phyloP scores from a whole-genome alignment of 2,329 filamentous ascomycete genomes.

The Trichophyton simii region DNA sequence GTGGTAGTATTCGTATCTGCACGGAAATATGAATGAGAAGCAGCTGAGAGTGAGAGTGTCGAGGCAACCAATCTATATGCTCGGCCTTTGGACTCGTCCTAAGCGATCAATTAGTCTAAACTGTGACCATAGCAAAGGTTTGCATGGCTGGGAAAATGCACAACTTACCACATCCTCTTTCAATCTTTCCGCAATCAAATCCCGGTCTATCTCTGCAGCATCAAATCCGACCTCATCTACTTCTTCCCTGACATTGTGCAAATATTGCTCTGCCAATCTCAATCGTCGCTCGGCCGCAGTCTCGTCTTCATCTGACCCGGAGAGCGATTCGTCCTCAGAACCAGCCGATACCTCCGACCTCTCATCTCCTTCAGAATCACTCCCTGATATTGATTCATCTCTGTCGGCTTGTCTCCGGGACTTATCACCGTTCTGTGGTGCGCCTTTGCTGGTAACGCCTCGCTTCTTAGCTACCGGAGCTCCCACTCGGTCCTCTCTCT shows the following conservation, averaged over 20 bases:
- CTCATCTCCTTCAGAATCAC: constrained; percentile 59
- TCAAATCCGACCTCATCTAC: constrained; percentile 80
- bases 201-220: constrained; percentile 82
- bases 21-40: constrained; percentile 60
- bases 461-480: constrained; percentile 35
- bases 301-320: constrained; percentile 58
- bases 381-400: constrained; percentile 77
- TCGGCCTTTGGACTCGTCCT: constrained; percentile 75
- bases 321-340: constrained; percentile 35
- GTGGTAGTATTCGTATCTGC: constrained; percentile 69
- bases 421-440: constrained; percentile 27
- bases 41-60: constrained; percentile 56
- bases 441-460: constrained; percentile 27
- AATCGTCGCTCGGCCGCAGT: constrained; percentile 80
- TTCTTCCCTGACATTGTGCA: constrained; percentile 77
- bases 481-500: constrained; percentile 46
- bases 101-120: constrained; percentile 4
- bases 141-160: not conserved
- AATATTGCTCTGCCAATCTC: constrained; percentile 78
- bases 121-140: not conserved
- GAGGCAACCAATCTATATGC: constrained; percentile 70
- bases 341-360: constrained; percentile 31
- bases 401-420: constrained; percentile 29
- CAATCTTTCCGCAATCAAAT: constrained; percentile 79
- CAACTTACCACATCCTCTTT: constrained; percentile 65